phyloP scores from a whole-genome alignment of 1,284 basidiomycete genomes.

The Crucibulum cyathiforme region DNA sequence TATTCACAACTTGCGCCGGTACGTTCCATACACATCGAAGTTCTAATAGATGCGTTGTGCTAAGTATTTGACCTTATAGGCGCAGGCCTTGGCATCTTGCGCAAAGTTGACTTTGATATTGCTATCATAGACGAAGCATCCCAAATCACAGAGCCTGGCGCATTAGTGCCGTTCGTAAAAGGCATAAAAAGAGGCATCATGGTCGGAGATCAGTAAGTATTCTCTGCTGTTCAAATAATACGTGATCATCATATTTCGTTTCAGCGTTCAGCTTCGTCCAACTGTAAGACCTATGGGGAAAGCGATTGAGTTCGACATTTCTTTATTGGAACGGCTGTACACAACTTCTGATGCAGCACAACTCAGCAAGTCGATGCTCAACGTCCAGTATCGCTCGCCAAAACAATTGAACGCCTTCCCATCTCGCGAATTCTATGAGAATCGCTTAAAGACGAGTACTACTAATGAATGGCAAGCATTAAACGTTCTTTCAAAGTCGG shows the following conservation, averaged over 20 bases:
- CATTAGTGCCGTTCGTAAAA: conserved; percentile 70
- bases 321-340: conserved; percentile 66
- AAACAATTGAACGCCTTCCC: conserved; percentile 63
- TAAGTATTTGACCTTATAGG: conserved; percentile 34
- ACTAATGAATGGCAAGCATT: conserved; percentile 47
- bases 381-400: conserved; percentile 72
- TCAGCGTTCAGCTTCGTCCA: conserved; percentile 69
- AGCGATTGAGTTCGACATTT: conserved; percentile 61
- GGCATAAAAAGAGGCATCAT: conserved; percentile 61
- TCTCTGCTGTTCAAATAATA: not conserved
- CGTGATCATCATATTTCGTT: not conserved
- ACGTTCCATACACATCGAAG: not conserved
- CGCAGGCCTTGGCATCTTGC: conserved; percentile 62
- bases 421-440: conserved; percentile 65
- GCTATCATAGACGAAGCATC: conserved; percentile 72
- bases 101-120: conserved; percentile 63
- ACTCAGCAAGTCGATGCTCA: conserved; percentile 64
- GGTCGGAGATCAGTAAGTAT: conserved; percentile 70
- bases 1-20: conserved; percentile 70
- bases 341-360: conserved; percentile 38
- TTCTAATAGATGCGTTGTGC: not conserved
- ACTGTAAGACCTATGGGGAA: conserved; percentile 65
- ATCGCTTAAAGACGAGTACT: conserved; percentile 54
- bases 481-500: conserved; percentile 40
- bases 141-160: conserved; percentile 67